These are phyloP conservation scores for Selenicereus undatus DNA, from an alignment of 148 eudicot species.

Conservation along the genomic window DNA sequence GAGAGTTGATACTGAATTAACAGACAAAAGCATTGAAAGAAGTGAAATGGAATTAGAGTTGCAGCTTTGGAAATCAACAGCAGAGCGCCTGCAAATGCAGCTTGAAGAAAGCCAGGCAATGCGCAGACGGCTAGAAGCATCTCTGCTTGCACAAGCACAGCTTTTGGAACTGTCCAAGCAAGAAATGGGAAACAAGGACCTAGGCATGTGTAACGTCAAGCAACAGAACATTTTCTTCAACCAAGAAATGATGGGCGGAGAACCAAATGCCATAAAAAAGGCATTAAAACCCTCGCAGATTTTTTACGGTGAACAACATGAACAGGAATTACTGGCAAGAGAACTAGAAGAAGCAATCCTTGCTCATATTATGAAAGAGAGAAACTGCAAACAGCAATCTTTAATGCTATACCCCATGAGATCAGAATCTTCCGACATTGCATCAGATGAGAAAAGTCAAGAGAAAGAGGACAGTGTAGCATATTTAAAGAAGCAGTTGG, in stretches of 20 bases:
- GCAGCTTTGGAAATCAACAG: conserved; percentile 58
- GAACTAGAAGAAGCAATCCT: conserved; percentile 34
- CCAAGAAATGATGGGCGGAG: not conserved
- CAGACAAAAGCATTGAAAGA: conserved; percentile 45
- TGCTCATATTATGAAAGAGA: conserved; percentile 26
- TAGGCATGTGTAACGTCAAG: conserved; percentile 41
- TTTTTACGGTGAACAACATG: conserved; percentile 22
- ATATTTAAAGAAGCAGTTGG: conserved; percentile 43
- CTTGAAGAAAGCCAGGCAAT: conserved; percentile 44
- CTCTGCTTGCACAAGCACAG: conserved; percentile 63
- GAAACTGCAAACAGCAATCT: conserved; percentile 4
- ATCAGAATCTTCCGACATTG: conserved; percentile 35
- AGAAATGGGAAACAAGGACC: conserved; percentile 48
- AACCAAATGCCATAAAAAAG: not conserved
- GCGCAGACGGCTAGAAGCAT: conserved; percentile 61
- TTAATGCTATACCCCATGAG: conserved; percentile 46
- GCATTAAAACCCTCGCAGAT: conserved; percentile 1
- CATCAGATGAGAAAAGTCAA: conserved; percentile 18
- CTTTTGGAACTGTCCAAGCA: conserved; percentile 54
- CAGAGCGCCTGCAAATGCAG: conserved; percentile 45
- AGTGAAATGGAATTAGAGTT: conserved; percentile 73
- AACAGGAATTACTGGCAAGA: conserved; percentile 22
- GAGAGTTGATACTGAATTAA: conserved; percentile 49
- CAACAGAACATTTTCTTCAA: conserved; percentile 21
- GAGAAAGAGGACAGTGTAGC: conserved; percentile 26